Percentiles rank a stretch among this genome's conserved stretches.
Evolutionary conservation across 345 rosid genomes (phyloP).

Genomic region (Boechera divaricarpa): DNA sequence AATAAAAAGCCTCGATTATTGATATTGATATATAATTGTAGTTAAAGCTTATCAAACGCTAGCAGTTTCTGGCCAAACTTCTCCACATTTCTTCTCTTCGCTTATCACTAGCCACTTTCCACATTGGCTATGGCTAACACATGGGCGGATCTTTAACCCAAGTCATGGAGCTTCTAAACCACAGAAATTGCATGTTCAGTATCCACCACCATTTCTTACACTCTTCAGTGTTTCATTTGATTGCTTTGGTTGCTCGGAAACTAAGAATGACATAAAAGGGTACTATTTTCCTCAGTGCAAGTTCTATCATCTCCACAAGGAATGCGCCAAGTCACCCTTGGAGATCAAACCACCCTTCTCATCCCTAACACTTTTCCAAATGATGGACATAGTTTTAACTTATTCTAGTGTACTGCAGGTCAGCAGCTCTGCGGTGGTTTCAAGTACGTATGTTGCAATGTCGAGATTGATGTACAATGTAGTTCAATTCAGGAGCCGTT

Average conservation of each 20-base stretch:
- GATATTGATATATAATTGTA: background rate
- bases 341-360: conserved; percentile 7
- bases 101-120: background rate
- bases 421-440: conserved; percentile 22
- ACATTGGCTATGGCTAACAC: background rate
- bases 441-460: conserved; percentile 29
- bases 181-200: background rate
- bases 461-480: conserved; percentile 21
- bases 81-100: conserved; percentile 11
- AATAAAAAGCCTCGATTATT: background rate
- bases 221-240: conserved; percentile 15
- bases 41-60: background rate
- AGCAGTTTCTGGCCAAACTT: background rate
- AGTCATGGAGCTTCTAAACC: conserved; percentile 21
- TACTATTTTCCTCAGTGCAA: conserved; percentile 10
- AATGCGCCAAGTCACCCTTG: conserved; percentile 16
- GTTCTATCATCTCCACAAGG: conserved; percentile 8
- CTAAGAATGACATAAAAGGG: conserved; percentile 7
- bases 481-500: conserved; percentile 7
- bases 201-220: background rate
- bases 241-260: conserved; percentile 27
- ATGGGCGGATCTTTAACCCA: conserved; percentile 23
- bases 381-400: background rate
- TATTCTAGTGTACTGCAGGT: conserved; percentile 4
- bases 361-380: background rate